phyloP scores from a whole-genome alignment of 257 asterid genomes.

The Voacanga thouarsii region DNA sequence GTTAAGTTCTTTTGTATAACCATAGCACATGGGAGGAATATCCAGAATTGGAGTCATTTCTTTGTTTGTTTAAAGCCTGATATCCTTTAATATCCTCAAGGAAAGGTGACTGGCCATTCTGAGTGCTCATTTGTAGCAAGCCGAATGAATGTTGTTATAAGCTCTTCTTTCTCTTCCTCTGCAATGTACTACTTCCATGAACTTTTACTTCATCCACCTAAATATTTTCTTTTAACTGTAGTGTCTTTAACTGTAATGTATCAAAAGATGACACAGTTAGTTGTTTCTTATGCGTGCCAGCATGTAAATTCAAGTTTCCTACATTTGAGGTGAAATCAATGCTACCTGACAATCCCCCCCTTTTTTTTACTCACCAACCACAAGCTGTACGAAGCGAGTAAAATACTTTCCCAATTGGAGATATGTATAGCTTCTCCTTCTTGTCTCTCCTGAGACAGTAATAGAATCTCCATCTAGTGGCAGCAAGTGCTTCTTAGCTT shows the following conservation, averaged over 20 bases:
- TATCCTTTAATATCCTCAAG: slow-evolving; percentile 35
- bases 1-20: slow-evolving; percentile 52
- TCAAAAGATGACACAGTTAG: slow-evolving; percentile 16
- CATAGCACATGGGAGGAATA: slow-evolving; percentile 30
- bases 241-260: background rate
- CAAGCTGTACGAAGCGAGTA: slow-evolving; percentile 58
- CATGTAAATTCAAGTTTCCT: slow-evolving; percentile 17
- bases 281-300: slow-evolving; percentile 13
- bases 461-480: slow-evolving; percentile 56
- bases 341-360: slow-evolving; percentile 6
- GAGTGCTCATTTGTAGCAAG: background rate
- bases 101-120: slow-evolving; percentile 20
- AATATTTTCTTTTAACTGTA: slow-evolving; percentile 23
- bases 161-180: slow-evolving; percentile 35
- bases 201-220: slow-evolving; percentile 25
- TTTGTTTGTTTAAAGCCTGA: slow-evolving; percentile 17
- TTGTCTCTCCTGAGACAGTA: slow-evolving; percentile 4
- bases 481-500: slow-evolving; percentile 63
- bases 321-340: slow-evolving; percentile 19
- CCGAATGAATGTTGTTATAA: background rate
- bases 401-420: slow-evolving; percentile 49
- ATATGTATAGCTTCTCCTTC: slow-evolving; percentile 39
- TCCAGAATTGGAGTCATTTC: slow-evolving; percentile 25
- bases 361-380: slow-evolving; percentile 28
- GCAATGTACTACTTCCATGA: slow-evolving; percentile 18